Base-by-base conservation (phyloP, 805 yeast species). In the Yamadazyma laniorum region DNA sequence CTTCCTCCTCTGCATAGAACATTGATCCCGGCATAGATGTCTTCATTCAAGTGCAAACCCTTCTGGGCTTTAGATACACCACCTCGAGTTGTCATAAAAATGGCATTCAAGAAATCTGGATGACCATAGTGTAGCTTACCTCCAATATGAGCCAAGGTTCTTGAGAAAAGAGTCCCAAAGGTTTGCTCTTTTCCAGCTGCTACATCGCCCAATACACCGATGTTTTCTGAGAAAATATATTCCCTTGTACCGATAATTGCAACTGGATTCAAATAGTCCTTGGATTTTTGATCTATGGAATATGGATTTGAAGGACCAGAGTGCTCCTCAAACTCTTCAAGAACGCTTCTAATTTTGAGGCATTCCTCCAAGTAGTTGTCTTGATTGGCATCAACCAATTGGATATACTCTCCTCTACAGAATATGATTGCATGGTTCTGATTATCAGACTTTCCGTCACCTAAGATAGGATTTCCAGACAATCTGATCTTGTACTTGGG, bases 181-280 rank as follows among this genome's bases (percentile, higher is more conserved):
- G 93, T 84, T 65, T 85, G 95, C 70, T 85, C 95, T 60, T 85
- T 85, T 65, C 93, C 93, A 33, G 95, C 95, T 37, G 95, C 95
- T 56, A 85, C 84, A 67, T 85, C 95, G 69, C 93, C 95, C 37
- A 85, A 68, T 48, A 85, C 79, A 63, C 95, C 95, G 44, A 87
- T 75, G 67, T 83, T 85, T 64, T 85, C 93, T 37, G 91, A 83
- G 76, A 85, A 85, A 54, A 85, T 84, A 61, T 85, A 85, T 63
- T 85, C 95, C 69, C 95, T 75, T 22, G 93, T 88, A 65, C 95
- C 95, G 46, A 85, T 82, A 51, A 85, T 83, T 23, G 95, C 93
- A 48, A 85, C 93, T 25, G 90, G 90, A 35, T 50, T 42, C 3
- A 51, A 40, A 34, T 48, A 45, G 9, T 48, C 47, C 1, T 48